Conservation (phyloP, 768 basidiomycete genomes). For the Cytidiella melzeri region DNA sequence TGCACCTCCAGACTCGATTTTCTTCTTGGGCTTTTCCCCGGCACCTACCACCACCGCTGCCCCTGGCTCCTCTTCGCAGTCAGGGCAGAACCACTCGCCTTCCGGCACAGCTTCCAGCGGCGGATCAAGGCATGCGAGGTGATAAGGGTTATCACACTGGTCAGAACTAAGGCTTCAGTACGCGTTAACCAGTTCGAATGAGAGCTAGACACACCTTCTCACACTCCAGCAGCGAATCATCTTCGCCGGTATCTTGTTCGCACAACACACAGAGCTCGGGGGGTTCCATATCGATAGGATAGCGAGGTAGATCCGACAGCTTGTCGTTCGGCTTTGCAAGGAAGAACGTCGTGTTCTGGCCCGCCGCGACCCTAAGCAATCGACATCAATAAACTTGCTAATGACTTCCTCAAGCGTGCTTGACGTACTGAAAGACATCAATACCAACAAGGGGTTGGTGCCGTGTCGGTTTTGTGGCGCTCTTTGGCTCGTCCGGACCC, state of each 20-base stretch:
- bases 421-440: conserved; percentile 68
- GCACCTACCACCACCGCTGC: conserved; percentile 33
- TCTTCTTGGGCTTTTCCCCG: conserved; percentile 10
- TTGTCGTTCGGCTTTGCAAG: conserved; percentile 71
- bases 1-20: conserved; percentile 6
- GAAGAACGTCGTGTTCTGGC: conserved; percentile 83
- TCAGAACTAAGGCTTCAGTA: background rate
- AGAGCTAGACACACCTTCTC: conserved; percentile 58
- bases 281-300: conserved; percentile 67
- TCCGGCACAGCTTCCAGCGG: conserved; percentile 74
- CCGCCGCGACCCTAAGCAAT: conserved; percentile 62
- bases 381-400: background rate
- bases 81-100: conserved; percentile 90
- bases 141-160: conserved; percentile 88
- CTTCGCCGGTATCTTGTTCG: conserved; percentile 60
- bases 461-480: conserved; percentile 74
- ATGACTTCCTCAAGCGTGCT: background rate
- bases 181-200: background rate
- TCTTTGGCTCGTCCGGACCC: conserved; percentile 77
- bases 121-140: conserved; percentile 74
- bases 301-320: conserved; percentile 72
- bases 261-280: conserved; percentile 71
- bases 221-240: conserved; percentile 75
- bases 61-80: conserved; percentile 56
- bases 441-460: conserved; percentile 70